These are phyloP conservation scores for Vinca minor DNA, from an alignment of 257 asterid species.

Conservation along the genomic window DNA sequence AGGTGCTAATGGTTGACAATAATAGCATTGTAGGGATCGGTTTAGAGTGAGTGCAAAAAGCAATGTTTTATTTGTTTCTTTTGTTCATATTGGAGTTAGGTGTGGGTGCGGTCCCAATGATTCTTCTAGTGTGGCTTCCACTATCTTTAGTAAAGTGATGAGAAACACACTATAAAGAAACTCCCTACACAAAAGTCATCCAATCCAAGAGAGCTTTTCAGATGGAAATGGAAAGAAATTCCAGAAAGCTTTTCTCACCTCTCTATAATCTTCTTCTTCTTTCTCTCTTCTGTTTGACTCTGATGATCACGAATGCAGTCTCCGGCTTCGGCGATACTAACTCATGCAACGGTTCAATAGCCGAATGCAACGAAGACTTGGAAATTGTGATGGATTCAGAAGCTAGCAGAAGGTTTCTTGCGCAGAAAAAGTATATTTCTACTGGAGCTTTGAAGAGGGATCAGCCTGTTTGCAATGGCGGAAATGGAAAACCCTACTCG, in stretches of 20 bases:
- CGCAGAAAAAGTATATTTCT: slow-evolving; percentile 47
- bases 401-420: slow-evolving; percentile 43
- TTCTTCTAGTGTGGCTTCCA: slow-evolving; percentile 38
- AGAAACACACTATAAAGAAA: slow-evolving; percentile 21
- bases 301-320: slow-evolving; percentile 15
- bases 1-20: not conserved
- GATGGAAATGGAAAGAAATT: slow-evolving; percentile 20
- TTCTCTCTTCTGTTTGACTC: slow-evolving; percentile 12
- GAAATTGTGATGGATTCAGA: slow-evolving; percentile 53
- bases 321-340: slow-evolving; percentile 7
- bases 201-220: no score
- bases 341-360: slow-evolving; percentile 34
- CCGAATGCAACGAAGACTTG: slow-evolving; percentile 26
- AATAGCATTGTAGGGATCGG: not conserved
- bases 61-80: no score
- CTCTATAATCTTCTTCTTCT: slow-evolving; percentile 24
- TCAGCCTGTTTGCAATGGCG: slow-evolving; percentile 60
- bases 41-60: not conserved
- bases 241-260: slow-evolving; percentile 1
- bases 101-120: slow-evolving; percentile 27
- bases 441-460: slow-evolving; percentile 47
- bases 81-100: not conserved
- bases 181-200: not conserved
- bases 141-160: slow-evolving; percentile 23
- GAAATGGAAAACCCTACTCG: slow-evolving; percentile 40